A percentile compares a stretch with the other conserved stretches of the same genome.
Evolutionary conservation across 192 early-diverging fungal genomes (phyloP).

Genomic region (Bifiguratus adelaidae): DNA sequence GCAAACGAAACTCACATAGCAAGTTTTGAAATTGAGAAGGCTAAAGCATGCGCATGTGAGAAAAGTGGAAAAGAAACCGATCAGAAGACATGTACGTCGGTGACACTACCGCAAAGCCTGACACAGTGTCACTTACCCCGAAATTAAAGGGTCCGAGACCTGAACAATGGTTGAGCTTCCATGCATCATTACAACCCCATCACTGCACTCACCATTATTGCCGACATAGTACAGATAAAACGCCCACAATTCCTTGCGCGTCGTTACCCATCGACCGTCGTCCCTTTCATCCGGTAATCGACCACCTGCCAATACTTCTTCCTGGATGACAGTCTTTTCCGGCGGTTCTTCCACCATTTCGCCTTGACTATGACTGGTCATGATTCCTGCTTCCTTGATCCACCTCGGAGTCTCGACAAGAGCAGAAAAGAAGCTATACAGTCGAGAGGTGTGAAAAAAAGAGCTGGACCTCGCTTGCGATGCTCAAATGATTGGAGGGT

Average conservation of each 20-base stretch:
- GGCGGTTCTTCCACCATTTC: not conserved
- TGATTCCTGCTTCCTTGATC: not conserved
- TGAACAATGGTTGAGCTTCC: not conserved
- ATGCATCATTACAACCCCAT: not conserved
- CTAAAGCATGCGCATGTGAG: not conserved
- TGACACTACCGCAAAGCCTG: not conserved
- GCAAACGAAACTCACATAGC: conserved; percentile 2
- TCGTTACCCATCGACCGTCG: not conserved
- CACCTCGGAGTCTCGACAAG: not conserved
- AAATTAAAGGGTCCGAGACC: conserved; percentile 3
- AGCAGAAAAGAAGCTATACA: no score
- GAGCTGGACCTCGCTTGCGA: no score
- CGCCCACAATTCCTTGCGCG: conserved; percentile 1
- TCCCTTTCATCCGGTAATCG: not conserved
- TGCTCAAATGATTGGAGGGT: no score
- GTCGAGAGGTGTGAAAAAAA: no score
- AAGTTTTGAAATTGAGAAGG: conserved; percentile 3
- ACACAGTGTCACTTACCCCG: not conserved
- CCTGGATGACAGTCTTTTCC: not conserved
- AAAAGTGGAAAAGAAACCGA: not conserved
- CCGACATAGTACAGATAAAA: conserved; percentile 1
- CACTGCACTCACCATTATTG: not conserved
- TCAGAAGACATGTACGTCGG: no score
- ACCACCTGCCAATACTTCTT: no score
- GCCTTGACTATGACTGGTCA: not conserved